Conservation (phyloP, 257 asterid genomes). For the Scutellaria baicalensis region DNA sequence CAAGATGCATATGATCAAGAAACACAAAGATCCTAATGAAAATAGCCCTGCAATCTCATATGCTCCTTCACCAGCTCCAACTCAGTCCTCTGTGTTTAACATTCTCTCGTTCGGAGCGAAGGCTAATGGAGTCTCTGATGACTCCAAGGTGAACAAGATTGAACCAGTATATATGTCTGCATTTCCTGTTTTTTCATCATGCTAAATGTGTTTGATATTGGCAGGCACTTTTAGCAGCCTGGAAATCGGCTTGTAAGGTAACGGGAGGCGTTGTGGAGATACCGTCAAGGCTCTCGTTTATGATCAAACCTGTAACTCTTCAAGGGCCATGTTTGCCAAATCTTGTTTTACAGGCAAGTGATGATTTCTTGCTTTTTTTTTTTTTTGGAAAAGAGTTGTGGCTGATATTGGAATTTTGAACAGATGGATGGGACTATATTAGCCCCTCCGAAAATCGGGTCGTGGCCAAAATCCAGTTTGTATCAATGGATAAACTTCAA, state of each 20-base stretch:
- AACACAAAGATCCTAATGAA: constrained; percentile 17
- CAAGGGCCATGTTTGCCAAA: constrained; percentile 76
- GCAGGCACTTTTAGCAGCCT: constrained; percentile 66
- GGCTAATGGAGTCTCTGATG: constrained; percentile 66
- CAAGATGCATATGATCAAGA: constrained; percentile 32
- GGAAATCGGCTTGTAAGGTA: constrained; percentile 63
- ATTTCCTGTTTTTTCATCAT: not conserved
- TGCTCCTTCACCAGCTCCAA: constrained; percentile 10
- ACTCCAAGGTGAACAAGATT: constrained; percentile 43
- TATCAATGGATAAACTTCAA: constrained; percentile 78
- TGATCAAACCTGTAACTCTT: constrained; percentile 62
- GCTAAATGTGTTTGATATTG: not conserved
- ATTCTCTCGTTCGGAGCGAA: constrained; percentile 64
- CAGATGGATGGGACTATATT: constrained; percentile 66
- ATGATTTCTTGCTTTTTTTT: not conserved
- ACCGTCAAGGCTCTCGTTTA: constrained; percentile 44
- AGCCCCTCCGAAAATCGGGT: constrained; percentile 55
- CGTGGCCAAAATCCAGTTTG: constrained; percentile 61
- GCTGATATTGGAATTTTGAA: not conserved
- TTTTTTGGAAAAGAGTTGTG: not conserved
- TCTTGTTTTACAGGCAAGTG: constrained; percentile 54
- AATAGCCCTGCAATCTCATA: not conserved
- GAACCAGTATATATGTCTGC: not conserved
- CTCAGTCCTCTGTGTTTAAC: constrained; percentile 25
- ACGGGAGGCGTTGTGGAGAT: constrained; percentile 42